phyloP scores from a whole-genome alignment of 2,329 filamentous ascomycete species.

The Diatrype stigma region DNA sequence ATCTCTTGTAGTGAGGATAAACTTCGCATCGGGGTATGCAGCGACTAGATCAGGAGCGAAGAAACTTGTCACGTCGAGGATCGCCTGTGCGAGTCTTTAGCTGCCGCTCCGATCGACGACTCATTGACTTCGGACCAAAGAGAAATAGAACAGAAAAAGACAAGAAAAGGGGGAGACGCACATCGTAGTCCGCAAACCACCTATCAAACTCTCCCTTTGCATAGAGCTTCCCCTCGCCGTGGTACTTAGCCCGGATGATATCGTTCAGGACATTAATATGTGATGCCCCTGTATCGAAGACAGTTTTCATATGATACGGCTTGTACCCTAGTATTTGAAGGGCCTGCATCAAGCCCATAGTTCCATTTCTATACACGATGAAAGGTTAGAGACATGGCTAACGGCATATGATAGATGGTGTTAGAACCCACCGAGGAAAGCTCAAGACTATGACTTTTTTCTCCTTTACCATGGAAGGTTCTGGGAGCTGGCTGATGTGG shows the following conservation, averaged over 20 bases:
- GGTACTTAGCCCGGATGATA: constrained; percentile 1
- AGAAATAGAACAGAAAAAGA: too few relatives aligned
- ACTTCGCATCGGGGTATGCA: constrained; percentile 6
- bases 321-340: constrained; percentile 4
- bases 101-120: background rate
- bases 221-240: constrained; percentile 1
- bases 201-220: constrained; percentile 2
- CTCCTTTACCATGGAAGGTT: background rate
- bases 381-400: background rate
- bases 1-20: constrained; percentile 5
- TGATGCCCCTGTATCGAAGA: constrained; percentile 2
- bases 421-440: constrained; percentile 1
- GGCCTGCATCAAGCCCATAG: constrained; percentile 3
- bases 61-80: constrained; percentile 3
- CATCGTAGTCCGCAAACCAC: constrained; percentile 5
- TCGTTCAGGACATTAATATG: constrained; percentile 4
- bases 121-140: background rate
- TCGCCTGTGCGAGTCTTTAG: background rate
- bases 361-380: constrained; percentile 1
- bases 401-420: background rate
- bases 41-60: constrained; percentile 2
- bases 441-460: constrained; percentile 2
- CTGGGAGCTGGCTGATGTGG: background rate
- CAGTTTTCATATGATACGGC: constrained; percentile 3
- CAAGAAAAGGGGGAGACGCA: background rate